phyloP scores from a whole-genome alignment of 805 yeast genomes.

The Pichia deserticola region DNA sequence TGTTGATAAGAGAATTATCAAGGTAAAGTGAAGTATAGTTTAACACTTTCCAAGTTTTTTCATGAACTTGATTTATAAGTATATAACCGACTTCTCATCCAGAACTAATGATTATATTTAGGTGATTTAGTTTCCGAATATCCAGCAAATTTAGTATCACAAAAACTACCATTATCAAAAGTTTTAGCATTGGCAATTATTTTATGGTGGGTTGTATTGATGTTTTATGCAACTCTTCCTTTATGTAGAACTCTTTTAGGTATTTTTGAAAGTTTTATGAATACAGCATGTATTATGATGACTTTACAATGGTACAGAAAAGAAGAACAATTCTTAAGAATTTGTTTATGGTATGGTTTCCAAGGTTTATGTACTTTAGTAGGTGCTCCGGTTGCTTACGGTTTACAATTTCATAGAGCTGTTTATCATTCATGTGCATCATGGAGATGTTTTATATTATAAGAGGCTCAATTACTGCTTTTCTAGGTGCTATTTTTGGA shows the following conservation, averaged over 20 bases:
- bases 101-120: conserved; percentile 13
- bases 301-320: conserved; percentile 24
- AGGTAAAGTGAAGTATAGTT: too few species aligned
- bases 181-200: conserved; percentile 31
- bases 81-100: too few species aligned
- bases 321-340: conserved; percentile 23
- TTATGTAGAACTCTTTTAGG: conserved; percentile 44
- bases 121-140: conserved; percentile 41
- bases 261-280: conserved; percentile 26
- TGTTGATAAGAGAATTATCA: too few species aligned
- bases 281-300: conserved; percentile 30
- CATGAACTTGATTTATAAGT: too few species aligned
- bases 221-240: conserved; percentile 39
- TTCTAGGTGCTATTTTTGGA: conserved; percentile 39
- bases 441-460: conserved; percentile 56
- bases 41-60: too few species aligned
- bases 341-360: conserved; percentile 21
- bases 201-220: conserved; percentile 41
- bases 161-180: conserved; percentile 30
- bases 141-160: conserved; percentile 37
- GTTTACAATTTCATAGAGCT: conserved; percentile 18
- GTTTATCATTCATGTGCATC: conserved; percentile 28
- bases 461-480: conserved; percentile 50
- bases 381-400: conserved; percentile 51
- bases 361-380: conserved; percentile 40